Percentiles rank a stretch among this genome's conserved stretches.
phyloP scores from a whole-genome alignment of 2,329 filamentous ascomycete species.

The Sordariomycetes sp. region DNA sequence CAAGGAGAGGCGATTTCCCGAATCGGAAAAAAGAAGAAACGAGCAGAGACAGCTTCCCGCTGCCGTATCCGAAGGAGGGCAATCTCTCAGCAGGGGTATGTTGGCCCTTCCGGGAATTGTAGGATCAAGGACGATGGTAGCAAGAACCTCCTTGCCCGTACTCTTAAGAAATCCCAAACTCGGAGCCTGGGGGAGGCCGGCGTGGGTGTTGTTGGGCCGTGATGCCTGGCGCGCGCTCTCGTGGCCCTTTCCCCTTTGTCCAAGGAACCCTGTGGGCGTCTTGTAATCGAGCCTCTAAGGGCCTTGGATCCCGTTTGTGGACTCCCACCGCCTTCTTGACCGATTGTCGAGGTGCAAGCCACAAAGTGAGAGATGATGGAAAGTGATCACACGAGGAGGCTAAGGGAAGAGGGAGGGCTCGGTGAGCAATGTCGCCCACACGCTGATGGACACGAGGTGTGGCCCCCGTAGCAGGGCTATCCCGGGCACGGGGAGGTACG shows the following conservation, averaged over 20 bases:
- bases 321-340: background rate
- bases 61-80: background rate
- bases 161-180: background rate
- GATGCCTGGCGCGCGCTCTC: background rate
- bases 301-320: constrained; percentile 1
- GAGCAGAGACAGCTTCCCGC: background rate
- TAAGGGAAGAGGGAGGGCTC: background rate
- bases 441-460: background rate
- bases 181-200: background rate
- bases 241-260: background rate
- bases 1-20: background rate
- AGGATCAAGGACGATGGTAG: background rate
- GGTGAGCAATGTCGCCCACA: background rate
- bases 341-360: background rate
- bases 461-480: background rate
- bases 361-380: background rate
- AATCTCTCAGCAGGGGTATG: background rate
- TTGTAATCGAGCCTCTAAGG: constrained; percentile 1
- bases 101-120: background rate
- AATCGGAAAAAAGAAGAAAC: background rate
- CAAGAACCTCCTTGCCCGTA: background rate
- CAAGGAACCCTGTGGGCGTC: background rate
- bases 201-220: background rate
- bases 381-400: background rate
- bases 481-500: background rate